Base-by-base conservation (phyloP, 179 eudicot genomes). In the Beta lomatogona region DNA sequence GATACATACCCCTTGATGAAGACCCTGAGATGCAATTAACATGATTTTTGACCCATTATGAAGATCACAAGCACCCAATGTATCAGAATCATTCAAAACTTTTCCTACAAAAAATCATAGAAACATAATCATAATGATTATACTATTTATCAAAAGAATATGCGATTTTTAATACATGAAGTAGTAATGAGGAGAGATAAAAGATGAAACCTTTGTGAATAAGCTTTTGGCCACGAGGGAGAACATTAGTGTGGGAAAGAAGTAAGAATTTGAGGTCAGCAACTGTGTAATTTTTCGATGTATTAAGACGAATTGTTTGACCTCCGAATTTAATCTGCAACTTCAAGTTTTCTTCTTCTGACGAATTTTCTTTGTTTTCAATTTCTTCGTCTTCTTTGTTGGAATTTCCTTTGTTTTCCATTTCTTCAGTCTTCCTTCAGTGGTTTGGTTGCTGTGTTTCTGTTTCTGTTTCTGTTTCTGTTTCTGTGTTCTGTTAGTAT, bases 211-310 rank as follows among this genome's bases (percentile, higher is more conserved):
- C 99, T 89, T 92, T 92, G 84, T 81, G 88, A 63, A 96, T 94
- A 87, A 96, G 97, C 74, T 94, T 94, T 57, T 96, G 98, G 77
- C 97, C 99, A 41, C 97, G 93, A 77, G 96, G 94, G 81, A 96
- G 99, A 82, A 94, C 93, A 69, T 96, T 88, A 78, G 99, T 96
- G 83, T 89, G 86, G 70, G 92, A 84, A 75, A 91, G 95, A 22
- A 96, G 93, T 18, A 82, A 75, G 50, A 83, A 78, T 86, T 96
- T 96, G 75, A 96, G 92, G 77, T 96, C 83, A 71, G 82, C 76
- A 73, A 96, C 78, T 81, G 92, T 88, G 74, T 93, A 85, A 6
- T 87, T 80, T 0, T 46, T 46, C 0, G 87, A 76, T 65, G 89
- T 75, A 31, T 85, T 64, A 0, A 94, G 9, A 0, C 88, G 90